phyloP scores from a whole-genome alignment of 202 grass and related monocot genomes.

The Elaeis oleifera region DNA sequence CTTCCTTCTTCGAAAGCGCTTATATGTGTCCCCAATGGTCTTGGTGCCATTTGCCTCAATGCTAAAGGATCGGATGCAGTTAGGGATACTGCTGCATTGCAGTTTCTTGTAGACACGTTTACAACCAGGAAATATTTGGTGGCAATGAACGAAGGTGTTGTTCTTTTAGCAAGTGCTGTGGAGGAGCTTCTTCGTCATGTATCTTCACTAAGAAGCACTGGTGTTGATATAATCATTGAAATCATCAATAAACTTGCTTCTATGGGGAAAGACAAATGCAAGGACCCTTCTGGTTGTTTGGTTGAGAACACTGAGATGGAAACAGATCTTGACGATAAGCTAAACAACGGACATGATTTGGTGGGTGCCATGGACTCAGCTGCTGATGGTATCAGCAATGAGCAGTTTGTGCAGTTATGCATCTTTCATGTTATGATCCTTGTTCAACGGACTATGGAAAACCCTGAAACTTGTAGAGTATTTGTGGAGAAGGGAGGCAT shows the following conservation, averaged over 20 bases:
- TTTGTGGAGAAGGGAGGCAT: conserved; percentile 95
- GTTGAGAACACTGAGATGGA: conserved; percentile 87
- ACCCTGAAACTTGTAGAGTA: conserved; percentile 89
- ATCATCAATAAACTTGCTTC: conserved; percentile 74
- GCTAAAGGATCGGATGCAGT: conserved; percentile 77
- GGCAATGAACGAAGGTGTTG: conserved; percentile 95
- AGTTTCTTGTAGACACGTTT: conserved; percentile 74
- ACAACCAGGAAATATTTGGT: conserved; percentile 90
- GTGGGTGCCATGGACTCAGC: conserved; percentile 59
- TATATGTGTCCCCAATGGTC: conserved; percentile 87
- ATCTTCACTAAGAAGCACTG: conserved; percentile 78
- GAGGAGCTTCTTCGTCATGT: conserved; percentile 96
- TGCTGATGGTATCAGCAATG: conserved; percentile 46
- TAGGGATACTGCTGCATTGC: conserved; percentile 57
- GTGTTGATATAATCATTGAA: conserved; percentile 96
- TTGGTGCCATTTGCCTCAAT: conserved; percentile 96
- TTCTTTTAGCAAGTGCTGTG: conserved; percentile 87
- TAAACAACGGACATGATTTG: conserved; percentile 51
- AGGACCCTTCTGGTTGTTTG: conserved; percentile 34
- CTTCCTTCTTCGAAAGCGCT: conserved; percentile 87
- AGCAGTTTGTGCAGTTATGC: conserved; percentile 84
- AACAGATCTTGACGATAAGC: conserved; percentile 63
- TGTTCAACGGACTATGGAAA: conserved; percentile 95
- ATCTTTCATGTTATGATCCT: conserved; percentile 98
- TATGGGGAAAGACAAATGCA: conserved; percentile 38